Evolutionary conservation across 345 rosid species (phyloP), one percentile per base, ranked within the genome.

Genomic region (Citrus glauca): DNA sequence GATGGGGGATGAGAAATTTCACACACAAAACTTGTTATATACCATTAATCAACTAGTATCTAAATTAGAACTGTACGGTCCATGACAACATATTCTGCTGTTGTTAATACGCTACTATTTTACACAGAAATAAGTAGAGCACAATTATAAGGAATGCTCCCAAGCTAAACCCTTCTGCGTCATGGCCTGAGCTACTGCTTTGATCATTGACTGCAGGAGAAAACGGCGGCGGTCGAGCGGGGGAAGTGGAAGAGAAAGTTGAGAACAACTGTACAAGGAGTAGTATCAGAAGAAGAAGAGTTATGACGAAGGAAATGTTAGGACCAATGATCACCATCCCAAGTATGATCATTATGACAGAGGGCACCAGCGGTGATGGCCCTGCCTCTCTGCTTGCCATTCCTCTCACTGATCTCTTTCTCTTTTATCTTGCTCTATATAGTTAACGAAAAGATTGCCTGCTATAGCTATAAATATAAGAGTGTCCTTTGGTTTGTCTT

Each of bases 321-420:
- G 61, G 62, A 71, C 74, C 27, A 2, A 71, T 19, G 40, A 71
- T 71, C 40, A 55, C 74, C n/a, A 71, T 28, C 32, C 62, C 74
- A 53, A 71, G 42, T 2, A 71, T 11, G 9, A 11, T 10, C 63
- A 71, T 60, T 7, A 53, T 6, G 2, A 71, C 40, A 9, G 62
- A 7, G 22, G 62, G 74, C 4, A 71, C 42, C 62, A 30, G 33
- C 9, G 74, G 74, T 50, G 63, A 71, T 53, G 74, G 74, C 19
- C 74, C 42, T 71, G 72, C 69, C 42, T 22, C 55, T 24, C 8
- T 71, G 74, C 38, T 53, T 20, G n/a, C 74, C 74, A 71, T 71
- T 7, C 1, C 40, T 28, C n/a, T 10, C n/a, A 13, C 50, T 1
- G 5, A 45, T 5, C 37, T 28, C 35, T 63, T 19, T 56, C 2